Evolutionary conservation across 2,329 filamentous ascomycete genomes (phyloP).

Genomic region (Colletotrichum cereale): DNA sequence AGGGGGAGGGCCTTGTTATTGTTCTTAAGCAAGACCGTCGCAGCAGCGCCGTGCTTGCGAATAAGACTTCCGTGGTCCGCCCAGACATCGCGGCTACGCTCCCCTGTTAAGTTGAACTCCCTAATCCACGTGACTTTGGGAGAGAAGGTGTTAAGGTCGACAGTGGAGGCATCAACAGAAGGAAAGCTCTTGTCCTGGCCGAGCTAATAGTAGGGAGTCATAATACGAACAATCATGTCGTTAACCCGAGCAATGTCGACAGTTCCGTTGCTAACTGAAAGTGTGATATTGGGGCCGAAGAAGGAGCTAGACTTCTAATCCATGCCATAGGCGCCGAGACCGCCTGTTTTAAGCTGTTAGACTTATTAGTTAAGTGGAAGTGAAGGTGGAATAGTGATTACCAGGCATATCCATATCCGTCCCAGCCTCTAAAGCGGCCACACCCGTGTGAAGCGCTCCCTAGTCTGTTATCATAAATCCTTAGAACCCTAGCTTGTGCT

Average conservation of each 20-base stretch:
- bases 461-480: constrained; percentile 60
- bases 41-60: constrained; percentile 66
- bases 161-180: constrained; percentile 57
- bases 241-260: constrained; percentile 56
- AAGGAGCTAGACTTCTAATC: constrained; percentile 51
- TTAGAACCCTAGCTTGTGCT: constrained; percentile 63
- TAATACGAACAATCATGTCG: constrained; percentile 66
- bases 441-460: constrained; percentile 51
- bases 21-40: constrained; percentile 82
- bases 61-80: constrained; percentile 68
- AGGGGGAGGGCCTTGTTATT: constrained; percentile 70
- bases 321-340: constrained; percentile 49
- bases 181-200: constrained; percentile 62
- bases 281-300: constrained; percentile 60
- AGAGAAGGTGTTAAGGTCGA: constrained; percentile 62
- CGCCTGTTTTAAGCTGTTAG: constrained; percentile 41
- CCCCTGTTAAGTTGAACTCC: constrained; percentile 60
- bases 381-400: neutral
- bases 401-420: constrained; percentile 66
- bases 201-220: constrained; percentile 64
- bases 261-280: constrained; percentile 61
- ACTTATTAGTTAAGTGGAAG: neutral
- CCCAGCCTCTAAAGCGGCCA: constrained; percentile 58
- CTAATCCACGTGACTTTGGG: constrained; percentile 60
- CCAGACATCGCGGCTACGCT: constrained; percentile 63